Evolutionary conservation across 2,329 filamentous ascomycete genomes (phyloP).

Genomic region (Byssothecium circinans): DNA sequence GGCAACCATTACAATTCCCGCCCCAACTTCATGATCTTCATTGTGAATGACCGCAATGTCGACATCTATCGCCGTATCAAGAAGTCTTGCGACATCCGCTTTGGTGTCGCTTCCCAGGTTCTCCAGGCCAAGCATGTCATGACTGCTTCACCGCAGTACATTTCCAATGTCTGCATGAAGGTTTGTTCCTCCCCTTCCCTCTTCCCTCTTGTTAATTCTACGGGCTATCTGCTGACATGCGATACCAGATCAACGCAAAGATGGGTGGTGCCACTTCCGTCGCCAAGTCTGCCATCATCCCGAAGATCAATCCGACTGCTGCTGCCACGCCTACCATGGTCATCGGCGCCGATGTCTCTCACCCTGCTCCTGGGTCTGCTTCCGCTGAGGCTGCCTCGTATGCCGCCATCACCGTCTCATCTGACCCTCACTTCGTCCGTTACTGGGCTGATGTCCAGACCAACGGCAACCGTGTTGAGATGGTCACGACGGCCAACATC

Average conservation of each 20-base stretch:
- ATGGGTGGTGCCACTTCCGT: constrained; percentile 77
- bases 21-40: constrained; percentile 78
- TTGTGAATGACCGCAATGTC: constrained; percentile 71
- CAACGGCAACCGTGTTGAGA: constrained; percentile 80
- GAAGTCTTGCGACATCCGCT: constrained; percentile 83
- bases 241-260: constrained; percentile 80
- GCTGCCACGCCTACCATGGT: constrained; percentile 66
- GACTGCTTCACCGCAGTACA: constrained; percentile 77
- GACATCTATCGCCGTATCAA: constrained; percentile 83
- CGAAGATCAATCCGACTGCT: constrained; percentile 25
- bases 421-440: constrained; percentile 68
- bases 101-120: constrained; percentile 81
- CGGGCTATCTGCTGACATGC: no score
- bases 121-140: constrained; percentile 70
- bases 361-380: constrained; percentile 64
- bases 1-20: constrained; percentile 57
- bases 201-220: no score
- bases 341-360: constrained; percentile 89
- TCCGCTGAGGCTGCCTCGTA: constrained; percentile 64
- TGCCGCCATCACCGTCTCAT: constrained; percentile 82
- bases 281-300: constrained; percentile 44
- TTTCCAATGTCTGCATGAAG: constrained; percentile 94
- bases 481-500: constrained; percentile 70
- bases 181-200: no score
- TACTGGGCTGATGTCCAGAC: constrained; percentile 80